phyloP scores from a whole-genome alignment of 768 basidiomycete species.

The Termitomyces heimii region DNA sequence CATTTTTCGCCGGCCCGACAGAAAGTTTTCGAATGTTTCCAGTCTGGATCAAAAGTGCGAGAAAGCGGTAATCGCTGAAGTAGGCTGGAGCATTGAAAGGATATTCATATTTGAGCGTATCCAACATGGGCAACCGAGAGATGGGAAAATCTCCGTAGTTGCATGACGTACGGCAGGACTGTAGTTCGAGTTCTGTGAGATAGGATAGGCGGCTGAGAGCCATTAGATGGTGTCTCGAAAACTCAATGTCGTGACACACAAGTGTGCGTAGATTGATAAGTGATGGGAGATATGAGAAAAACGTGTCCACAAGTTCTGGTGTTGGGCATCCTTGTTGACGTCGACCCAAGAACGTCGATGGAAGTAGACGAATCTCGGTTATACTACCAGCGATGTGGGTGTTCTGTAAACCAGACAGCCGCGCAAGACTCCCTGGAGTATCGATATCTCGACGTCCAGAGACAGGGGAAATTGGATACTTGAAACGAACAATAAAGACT shows the following conservation, averaged over 20 bases:
- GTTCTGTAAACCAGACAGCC: conserved; percentile 4
- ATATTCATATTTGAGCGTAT: conserved; percentile 10
- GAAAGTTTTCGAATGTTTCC: conserved; percentile 7
- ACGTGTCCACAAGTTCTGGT: conserved; percentile 5
- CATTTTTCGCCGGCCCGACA: conserved; percentile 9
- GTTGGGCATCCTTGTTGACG: neutral
- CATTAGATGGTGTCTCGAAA: conserved; percentile 4
- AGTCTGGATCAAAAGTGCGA: conserved; percentile 10
- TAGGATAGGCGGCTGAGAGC: conserved; percentile 8
- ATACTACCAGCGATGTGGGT: conserved; percentile 10
- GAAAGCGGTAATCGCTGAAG: conserved; percentile 7
- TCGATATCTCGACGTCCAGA: conserved; percentile 5
- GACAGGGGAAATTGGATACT: neutral
- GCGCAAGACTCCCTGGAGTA: conserved; percentile 2
- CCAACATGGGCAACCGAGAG: conserved; percentile 5
- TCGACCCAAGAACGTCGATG: conserved; percentile 1
- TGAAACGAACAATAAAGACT: conserved; percentile 9
- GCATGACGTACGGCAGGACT: conserved; percentile 13
- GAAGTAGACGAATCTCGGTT: conserved; percentile 12
- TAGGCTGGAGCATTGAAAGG: conserved; percentile 7
- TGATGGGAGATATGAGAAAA: conserved; percentile 11
- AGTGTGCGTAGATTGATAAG: conserved; percentile 11
- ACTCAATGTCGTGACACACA: conserved; percentile 13
- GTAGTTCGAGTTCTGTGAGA: conserved; percentile 14
- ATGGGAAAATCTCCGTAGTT: conserved; percentile 6